Conservation (phyloP, 441 rosid species). For the Pelargonium citronellum region DNA sequence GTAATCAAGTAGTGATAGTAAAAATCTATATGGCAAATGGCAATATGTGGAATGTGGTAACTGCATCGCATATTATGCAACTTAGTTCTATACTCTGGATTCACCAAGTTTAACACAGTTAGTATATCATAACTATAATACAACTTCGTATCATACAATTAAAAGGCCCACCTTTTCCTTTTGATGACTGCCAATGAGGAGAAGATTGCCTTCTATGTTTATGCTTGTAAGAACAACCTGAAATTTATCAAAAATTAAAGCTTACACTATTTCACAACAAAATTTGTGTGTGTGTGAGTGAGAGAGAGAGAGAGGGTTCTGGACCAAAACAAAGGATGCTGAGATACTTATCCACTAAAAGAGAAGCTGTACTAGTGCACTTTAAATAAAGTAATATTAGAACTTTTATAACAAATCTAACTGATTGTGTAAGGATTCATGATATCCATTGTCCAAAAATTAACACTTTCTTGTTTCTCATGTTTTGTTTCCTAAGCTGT, state of each 20-base stretch:
- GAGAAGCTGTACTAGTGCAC: neutral
- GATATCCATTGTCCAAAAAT: neutral
- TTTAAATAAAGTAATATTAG: neutral
- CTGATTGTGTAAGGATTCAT: neutral
- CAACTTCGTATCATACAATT: neutral
- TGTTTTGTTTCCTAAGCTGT: neutral
- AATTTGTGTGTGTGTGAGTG: neutral
- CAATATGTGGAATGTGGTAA: slow-evolving; percentile 1
- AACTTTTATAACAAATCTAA: neutral
- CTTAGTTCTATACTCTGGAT: neutral
- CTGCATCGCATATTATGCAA: neutral
- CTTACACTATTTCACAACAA: neutral
- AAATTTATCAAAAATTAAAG: slow-evolving; percentile 19
- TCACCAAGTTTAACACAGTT: neutral
- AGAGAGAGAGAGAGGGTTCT: neutral
- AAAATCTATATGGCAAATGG: too few species aligned
- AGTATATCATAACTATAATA: neutral
- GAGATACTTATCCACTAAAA: neutral
- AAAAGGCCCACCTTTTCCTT: slow-evolving; percentile 64
- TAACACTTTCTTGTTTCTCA: neutral
- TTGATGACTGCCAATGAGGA: slow-evolving; percentile 85
- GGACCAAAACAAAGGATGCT: neutral
- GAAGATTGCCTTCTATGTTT: slow-evolving; percentile 63
- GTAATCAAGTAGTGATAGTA: neutral
- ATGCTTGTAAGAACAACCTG: slow-evolving; percentile 99